phyloP scores from a whole-genome alignment of 2,329 filamentous ascomycete species.

The Trichophaea hybrida region DNA sequence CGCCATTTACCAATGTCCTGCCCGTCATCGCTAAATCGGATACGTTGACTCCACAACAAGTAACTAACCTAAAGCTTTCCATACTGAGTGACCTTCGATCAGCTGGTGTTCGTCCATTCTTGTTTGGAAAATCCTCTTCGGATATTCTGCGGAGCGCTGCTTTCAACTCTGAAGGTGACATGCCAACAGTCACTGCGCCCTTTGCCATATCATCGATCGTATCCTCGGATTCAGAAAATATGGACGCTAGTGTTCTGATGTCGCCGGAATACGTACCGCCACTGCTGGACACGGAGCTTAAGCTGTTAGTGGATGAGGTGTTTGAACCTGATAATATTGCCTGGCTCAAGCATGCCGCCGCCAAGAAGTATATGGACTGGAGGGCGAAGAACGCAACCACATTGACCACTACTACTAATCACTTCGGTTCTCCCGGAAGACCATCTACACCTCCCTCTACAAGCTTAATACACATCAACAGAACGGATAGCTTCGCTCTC shows the following conservation, averaged over 20 bases:
- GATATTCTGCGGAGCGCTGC: constrained; percentile 23
- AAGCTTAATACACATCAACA: constrained; percentile 28
- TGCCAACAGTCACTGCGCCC: constrained; percentile 34
- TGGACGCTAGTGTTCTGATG: constrained; percentile 92
- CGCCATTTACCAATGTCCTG: constrained; percentile 66
- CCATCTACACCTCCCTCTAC: constrained; percentile 18
- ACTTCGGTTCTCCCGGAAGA: neutral
- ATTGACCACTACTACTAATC: neutral
- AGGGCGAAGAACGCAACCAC: constrained; percentile 16
- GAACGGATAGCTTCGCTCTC: constrained; percentile 41
- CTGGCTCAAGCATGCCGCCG: constrained; percentile 68
- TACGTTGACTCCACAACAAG: constrained; percentile 44
- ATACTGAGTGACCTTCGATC: constrained; percentile 43
- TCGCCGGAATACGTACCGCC: constrained; percentile 78
- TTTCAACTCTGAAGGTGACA: constrained; percentile 9
- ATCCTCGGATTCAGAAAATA: constrained; percentile 58
- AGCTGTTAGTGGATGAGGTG: constrained; percentile 51
- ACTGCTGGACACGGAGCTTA: constrained; percentile 60
- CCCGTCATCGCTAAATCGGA: constrained; percentile 70
- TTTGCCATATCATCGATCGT: constrained; percentile 67
- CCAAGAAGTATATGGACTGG: constrained; percentile 68
- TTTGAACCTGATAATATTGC: constrained; percentile 66
- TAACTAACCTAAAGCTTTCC: constrained; percentile 45
- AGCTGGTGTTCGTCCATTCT: constrained; percentile 49
- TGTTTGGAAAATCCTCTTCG: constrained; percentile 40